A percentile compares a stretch with the other conserved stretches of the same genome.
Evolutionary conservation across 2,329 filamentous ascomycete genomes (phyloP).

Genomic region (Colletotrichum incanum): DNA sequence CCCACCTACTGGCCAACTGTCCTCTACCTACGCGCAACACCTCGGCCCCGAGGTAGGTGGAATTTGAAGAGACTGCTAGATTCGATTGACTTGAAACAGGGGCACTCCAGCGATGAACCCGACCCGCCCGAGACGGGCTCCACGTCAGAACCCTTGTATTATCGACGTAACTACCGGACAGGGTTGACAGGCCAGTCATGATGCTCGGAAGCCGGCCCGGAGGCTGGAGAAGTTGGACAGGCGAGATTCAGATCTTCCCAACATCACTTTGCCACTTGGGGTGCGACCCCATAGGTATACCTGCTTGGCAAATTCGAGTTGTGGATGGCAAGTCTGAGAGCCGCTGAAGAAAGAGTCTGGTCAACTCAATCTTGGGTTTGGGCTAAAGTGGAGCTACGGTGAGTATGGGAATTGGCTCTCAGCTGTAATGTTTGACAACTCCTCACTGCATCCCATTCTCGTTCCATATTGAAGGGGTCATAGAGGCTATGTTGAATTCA

Average conservation of each 20-base stretch:
- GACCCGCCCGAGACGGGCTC: constrained; percentile 7
- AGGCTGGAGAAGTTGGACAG: neutral
- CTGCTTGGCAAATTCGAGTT: neutral
- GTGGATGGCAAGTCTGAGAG: neutral
- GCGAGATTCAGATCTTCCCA: constrained; percentile 5
- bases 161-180: neutral
- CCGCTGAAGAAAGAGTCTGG: neutral
- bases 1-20: neutral
- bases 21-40: neutral
- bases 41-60: constrained; percentile 6
- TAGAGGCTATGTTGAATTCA: no score
- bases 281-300: neutral
- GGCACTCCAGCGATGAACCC: constrained; percentile 12
- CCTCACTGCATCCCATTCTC: neutral
- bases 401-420: neutral
- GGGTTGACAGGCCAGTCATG: neutral
- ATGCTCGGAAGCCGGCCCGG: neutral
- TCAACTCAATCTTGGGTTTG: neutral
- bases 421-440: neutral
- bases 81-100: constrained; percentile 23
- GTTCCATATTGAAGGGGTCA: neutral
- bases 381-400: neutral
- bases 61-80: neutral
- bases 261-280: neutral
- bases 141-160: constrained; percentile 12